These are phyloP conservation scores for Lepiota venenata DNA, from an alignment of 768 basidiomycete species.

Conservation along the genomic window DNA sequence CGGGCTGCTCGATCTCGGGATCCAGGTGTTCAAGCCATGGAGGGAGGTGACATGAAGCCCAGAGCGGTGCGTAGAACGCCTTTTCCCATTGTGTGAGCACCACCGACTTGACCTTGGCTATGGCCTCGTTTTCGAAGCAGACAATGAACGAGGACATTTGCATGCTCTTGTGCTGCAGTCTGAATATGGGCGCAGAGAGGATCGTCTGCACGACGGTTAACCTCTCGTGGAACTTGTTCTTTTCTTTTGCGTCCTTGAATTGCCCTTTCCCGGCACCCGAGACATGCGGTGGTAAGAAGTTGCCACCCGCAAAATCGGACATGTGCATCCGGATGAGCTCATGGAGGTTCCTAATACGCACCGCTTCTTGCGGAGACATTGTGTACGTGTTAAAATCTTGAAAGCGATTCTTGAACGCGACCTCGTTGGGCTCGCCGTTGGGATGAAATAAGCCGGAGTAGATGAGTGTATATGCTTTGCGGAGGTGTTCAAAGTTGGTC, in stretches of 20 bases:
- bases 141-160: conserved; percentile 7
- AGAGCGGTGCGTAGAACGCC: conserved; percentile 8
- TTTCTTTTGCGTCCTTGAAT: conserved; percentile 9
- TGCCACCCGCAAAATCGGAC: conserved; percentile 9
- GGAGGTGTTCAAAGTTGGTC: conserved; percentile 3
- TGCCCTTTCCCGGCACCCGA: neutral
- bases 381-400: conserved; percentile 6
- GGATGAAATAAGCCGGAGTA: conserved; percentile 6
- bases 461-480: conserved; percentile 7
- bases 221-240: conserved; percentile 7
- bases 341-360: conserved; percentile 8
- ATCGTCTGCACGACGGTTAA: conserved; percentile 4
- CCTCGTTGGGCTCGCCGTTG: conserved; percentile 5
- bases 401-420: conserved; percentile 6
- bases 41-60: conserved; percentile 11
- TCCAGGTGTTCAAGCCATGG: conserved; percentile 10
- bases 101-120: conserved; percentile 9
- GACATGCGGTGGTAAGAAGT: conserved; percentile 10
- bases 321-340: conserved; percentile 5
- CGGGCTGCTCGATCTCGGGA: neutral
- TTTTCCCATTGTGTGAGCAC: conserved; percentile 12
- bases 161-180: conserved; percentile 9
- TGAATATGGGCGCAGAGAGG: conserved; percentile 4
- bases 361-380: conserved; percentile 5
- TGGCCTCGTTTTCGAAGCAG: conserved; percentile 4